Evolutionary conservation across 2,329 filamentous ascomycete species (phyloP).

Genomic region (Diplodia seriata): DNA sequence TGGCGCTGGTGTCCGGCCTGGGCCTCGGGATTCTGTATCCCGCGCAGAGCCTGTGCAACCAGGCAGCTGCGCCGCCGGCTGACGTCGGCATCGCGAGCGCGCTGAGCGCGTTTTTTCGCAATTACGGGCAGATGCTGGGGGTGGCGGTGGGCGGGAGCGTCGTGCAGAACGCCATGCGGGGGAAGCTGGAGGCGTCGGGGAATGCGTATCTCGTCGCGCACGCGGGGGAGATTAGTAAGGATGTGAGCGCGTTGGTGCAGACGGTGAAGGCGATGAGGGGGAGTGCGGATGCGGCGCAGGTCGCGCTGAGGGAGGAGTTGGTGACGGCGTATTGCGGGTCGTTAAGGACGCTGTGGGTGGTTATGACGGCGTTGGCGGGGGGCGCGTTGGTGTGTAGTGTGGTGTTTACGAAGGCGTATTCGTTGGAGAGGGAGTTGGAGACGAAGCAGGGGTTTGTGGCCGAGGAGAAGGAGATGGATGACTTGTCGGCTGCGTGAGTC

Average conservation of each 20-base stretch:
- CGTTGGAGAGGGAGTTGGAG: slow-evolving; percentile 29
- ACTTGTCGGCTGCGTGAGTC: too few species aligned
- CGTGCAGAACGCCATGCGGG: slow-evolving; percentile 47
- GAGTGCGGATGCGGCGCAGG: slow-evolving; percentile 28
- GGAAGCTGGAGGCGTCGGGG: slow-evolving; percentile 34
- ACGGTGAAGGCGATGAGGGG: slow-evolving; percentile 37
- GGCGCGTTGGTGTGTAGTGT: slow-evolving; percentile 38
- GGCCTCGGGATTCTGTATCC: slow-evolving; percentile 55
- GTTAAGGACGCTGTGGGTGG: slow-evolving; percentile 42
- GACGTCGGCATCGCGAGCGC: slow-evolving; percentile 48
- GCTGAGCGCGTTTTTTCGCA: slow-evolving; percentile 56
- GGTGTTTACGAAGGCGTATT: slow-evolving; percentile 14
- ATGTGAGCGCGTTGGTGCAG: slow-evolving; percentile 41
- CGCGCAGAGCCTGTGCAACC: slow-evolving; percentile 53
- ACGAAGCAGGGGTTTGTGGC: slow-evolving; percentile 32
- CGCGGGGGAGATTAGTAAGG: slow-evolving; percentile 38
- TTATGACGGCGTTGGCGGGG: slow-evolving; percentile 41
- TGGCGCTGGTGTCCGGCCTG: slow-evolving; percentile 51
- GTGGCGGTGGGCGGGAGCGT: slow-evolving; percentile 54
- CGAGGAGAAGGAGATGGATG: not conserved
- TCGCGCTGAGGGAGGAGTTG: slow-evolving; percentile 38
- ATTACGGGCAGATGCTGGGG: slow-evolving; percentile 58
- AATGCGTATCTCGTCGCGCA: slow-evolving; percentile 34
- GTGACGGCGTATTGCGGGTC: slow-evolving; percentile 38
- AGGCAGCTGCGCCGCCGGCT: slow-evolving; percentile 50